A percentile compares a stretch with the other conserved stretches of the same genome.
Conservation (phyloP, 139 green algal species). For the Dunaliella sp. region DNA sequence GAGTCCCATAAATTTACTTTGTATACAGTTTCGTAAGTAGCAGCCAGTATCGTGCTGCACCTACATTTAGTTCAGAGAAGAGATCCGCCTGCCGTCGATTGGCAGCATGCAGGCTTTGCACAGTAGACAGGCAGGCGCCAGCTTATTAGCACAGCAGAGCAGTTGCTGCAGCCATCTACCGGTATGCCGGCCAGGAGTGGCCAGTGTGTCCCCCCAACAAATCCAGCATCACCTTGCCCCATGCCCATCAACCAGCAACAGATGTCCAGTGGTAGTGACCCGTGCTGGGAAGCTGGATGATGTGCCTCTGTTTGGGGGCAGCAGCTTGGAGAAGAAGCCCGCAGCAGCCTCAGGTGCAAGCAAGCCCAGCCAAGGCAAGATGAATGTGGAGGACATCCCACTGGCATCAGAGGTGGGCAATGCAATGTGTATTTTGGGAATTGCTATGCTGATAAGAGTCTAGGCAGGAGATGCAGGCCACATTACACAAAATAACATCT, state of each 20-base stretch:
- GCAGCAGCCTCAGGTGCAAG: not conserved
- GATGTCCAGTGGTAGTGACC: not conserved
- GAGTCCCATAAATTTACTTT: too few relatives aligned
- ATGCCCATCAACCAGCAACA: not conserved
- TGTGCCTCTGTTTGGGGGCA: constrained; percentile 32
- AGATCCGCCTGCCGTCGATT: too few relatives aligned
- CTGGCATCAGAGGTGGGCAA: constrained; percentile 48
- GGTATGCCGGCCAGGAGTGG: not conserved
- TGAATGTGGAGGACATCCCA: constrained; percentile 49
- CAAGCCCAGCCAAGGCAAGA: constrained; percentile 12
- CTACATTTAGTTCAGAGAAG: too few relatives aligned
- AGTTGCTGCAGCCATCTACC: not conserved
- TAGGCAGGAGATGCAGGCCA: not conserved
- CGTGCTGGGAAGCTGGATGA: constrained; percentile 22
- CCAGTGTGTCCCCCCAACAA: not conserved
- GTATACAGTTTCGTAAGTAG: too few relatives aligned
- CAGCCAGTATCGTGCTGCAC: too few relatives aligned
- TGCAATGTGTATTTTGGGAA: not conserved
- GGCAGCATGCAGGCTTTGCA: too few relatives aligned
- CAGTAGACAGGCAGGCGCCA: not conserved
- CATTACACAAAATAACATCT: not conserved
- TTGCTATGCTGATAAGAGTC: not conserved
- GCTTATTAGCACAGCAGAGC: not conserved
- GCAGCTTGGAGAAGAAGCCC: constrained; percentile 22
- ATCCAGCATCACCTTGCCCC: not conserved